phyloP scores from a whole-genome alignment of 2,329 filamentous ascomycete genomes.

The Ophiostoma angusticollis region DNA sequence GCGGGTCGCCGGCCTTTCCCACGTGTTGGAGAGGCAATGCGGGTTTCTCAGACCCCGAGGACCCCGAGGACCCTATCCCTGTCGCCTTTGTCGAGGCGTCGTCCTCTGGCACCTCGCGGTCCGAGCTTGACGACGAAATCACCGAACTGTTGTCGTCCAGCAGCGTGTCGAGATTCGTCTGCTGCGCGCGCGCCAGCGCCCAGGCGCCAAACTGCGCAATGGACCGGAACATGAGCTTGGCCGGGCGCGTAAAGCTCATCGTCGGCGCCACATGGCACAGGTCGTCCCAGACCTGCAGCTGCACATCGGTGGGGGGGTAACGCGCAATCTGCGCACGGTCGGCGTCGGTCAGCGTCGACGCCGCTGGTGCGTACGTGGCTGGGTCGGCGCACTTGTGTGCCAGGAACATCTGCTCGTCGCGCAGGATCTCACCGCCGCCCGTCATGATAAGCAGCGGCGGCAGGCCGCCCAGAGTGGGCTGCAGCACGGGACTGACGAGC shows the following conservation, averaged over 20 bases:
- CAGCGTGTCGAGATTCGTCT: conserved; percentile 61
- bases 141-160: conserved; percentile 62
- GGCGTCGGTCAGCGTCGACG: conserved; percentile 48
- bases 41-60: too few species aligned
- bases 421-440: conserved; percentile 76
- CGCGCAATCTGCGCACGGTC: conserved; percentile 46
- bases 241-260: conserved; percentile 88
- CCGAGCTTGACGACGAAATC: conserved; percentile 45
- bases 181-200: conserved; percentile 73
- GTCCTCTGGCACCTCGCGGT: background rate
- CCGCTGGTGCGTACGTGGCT: conserved; percentile 55
- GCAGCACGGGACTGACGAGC: conserved; percentile 76
- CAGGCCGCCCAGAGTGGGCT: conserved; percentile 78
- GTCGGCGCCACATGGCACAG: conserved; percentile 87
- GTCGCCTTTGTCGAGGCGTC: background rate
- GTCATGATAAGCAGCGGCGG: conserved; percentile 78
- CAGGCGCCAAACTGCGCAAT: conserved; percentile 90
- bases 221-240: conserved; percentile 89
- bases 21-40: too few species aligned
- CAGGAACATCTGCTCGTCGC: conserved; percentile 89
- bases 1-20: conserved; percentile 73
- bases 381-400: conserved; percentile 92
- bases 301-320: conserved; percentile 77
- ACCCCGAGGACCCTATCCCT: too few species aligned
- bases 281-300: conserved; percentile 92